Evolutionary conservation across 495 filamentous ascomycete genomes (phyloP), one percentile per base, ranked within the genome.

Genomic region (Hypoxylon rickii): DNA sequence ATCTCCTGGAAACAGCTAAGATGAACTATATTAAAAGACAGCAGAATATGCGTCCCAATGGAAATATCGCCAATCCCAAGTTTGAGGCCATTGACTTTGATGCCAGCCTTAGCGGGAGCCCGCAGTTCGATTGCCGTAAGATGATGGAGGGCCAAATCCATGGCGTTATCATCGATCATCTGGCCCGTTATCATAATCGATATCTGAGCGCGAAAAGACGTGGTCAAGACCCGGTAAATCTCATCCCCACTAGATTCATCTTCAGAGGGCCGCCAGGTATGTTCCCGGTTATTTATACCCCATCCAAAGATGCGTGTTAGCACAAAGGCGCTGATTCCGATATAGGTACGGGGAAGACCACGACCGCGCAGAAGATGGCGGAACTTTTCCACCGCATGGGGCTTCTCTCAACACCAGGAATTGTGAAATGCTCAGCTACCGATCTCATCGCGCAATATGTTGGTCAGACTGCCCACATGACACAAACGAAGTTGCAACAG

Each of bases 381-480:
- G 70, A 85, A 43, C 70, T 91, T 0, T 91, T 80, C 64, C 88
- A 87, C 61, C 79, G 87, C 56, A 81, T 87, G 79, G 83, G 83
- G 0, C 76, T 87, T 16, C 64, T 88, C 2, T 58, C 78, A 1
- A 74, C 73, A 0, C 63, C 53, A 0, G 79, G 84, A 51, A 81
- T 87, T 0, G 63, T 83, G 0, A 83, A 86, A 51, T 73, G 70
- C 32, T 86, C 84, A 1, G 79, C 80, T 0, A 75, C 79, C 0
- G 83, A 87, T n/a, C 66, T 87, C 1, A 69, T 87, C 2, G 84
- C 79, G 1, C 63, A 24, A 79, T 84, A 77, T 22, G 69, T 83
- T 2, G 83, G 83, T 0, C 80, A 85, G 3, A 86, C 83, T 0
- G 80, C 78, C 1, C 81, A 82, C 11, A 85, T 86, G 56, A 79